phyloP scores from a whole-genome alignment of 495 filamentous ascomycete genomes.

The Pseudevernia furfuracea region DNA sequence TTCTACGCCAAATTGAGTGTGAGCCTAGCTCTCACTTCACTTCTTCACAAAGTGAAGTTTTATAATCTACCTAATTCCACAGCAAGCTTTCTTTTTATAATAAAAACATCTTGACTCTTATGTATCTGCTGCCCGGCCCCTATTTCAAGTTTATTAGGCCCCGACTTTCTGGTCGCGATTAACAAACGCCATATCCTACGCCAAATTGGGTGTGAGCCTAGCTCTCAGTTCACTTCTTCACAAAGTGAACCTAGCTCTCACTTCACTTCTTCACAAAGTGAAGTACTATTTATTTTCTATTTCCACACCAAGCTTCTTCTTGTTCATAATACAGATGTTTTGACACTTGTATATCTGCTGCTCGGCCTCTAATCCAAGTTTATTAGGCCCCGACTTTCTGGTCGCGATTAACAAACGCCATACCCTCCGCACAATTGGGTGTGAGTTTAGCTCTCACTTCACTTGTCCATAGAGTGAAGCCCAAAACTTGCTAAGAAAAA shows the following conservation, averaged over 20 bases:
- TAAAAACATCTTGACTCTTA: background rate
- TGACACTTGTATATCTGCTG: background rate
- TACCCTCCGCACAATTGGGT: background rate
- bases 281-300: too few species aligned
- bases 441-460: background rate
- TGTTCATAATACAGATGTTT: too few species aligned
- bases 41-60: background rate
- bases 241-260: too few species aligned
- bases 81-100: too few species aligned
- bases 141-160: background rate
- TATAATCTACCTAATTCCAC: too few species aligned
- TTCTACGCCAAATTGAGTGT: background rate
- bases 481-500: background rate
- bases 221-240: too few species aligned
- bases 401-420: background rate
- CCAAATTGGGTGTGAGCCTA: background rate
- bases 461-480: background rate
- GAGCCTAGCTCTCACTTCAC: too few species aligned
- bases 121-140: background rate
- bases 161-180: background rate
- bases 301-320: too few species aligned
- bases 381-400: background rate
- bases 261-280: background rate
- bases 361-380: background rate
- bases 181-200: background rate